Percentiles rank a stretch among this genome's conserved stretches.
Conservation (phyloP, 139 green algal genomes). For the Chlamydomonas eustigma region DNA sequence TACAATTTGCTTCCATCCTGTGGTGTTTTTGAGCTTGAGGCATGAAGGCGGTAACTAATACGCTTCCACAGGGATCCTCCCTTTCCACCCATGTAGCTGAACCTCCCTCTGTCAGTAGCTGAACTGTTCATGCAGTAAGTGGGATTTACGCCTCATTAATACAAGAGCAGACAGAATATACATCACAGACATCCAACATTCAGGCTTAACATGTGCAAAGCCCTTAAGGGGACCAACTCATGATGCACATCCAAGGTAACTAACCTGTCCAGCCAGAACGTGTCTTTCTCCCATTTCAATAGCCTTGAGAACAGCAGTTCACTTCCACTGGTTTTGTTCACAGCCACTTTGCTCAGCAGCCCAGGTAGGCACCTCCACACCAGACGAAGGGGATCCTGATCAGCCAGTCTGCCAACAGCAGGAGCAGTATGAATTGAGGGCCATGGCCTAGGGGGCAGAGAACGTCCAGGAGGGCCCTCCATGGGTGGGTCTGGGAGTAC, state of each 20-base stretch:
- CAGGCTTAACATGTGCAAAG: neutral
- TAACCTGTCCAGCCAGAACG: constrained; percentile 91
- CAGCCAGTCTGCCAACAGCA: neutral
- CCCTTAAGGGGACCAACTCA: neutral
- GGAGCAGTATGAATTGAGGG: constrained; percentile 14
- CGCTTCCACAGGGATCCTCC: constrained; percentile 76
- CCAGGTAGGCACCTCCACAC: constrained; percentile 26
- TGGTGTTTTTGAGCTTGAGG: too few species aligned
- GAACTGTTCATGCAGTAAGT: constrained; percentile 35
- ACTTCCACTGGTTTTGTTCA: constrained; percentile 27
- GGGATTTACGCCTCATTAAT: too few species aligned
- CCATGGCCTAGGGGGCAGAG: constrained; percentile 11
- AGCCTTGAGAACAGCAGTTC: constrained; percentile 37
- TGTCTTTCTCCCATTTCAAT: constrained; percentile 46
- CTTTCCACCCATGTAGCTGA: constrained; percentile 87
- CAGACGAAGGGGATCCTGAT: constrained; percentile 21
- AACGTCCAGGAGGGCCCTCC: constrained; percentile 1
- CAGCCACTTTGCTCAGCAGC: constrained; percentile 7
- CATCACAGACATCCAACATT: neutral
- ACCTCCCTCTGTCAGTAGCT: constrained; percentile 70
- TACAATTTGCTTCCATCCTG: too few species aligned
- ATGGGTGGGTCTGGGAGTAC: neutral
- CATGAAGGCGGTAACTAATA: constrained; percentile 64
- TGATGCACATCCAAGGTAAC: neutral
- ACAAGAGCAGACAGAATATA: too few species aligned